Conservation (phyloP, 2,329 filamentous ascomycete genomes). For the Elsinoe necatrix region DNA sequence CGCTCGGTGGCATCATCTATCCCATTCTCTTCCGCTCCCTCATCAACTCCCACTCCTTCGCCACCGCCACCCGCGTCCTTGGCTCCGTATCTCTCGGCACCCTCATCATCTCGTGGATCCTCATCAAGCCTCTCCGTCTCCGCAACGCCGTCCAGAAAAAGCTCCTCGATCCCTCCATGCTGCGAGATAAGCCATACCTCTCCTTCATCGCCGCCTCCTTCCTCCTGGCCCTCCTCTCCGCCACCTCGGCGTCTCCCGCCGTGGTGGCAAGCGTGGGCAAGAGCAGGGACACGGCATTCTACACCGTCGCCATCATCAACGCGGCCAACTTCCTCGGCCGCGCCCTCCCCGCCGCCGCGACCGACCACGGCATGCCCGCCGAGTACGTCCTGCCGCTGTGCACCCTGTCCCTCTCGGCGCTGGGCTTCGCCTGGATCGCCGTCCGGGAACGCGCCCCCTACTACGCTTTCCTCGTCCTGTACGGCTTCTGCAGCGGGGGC, state of each 20-base stretch:
- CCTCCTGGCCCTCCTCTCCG: background rate
- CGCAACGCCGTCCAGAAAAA: background rate
- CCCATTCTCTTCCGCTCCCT: conserved; percentile 4
- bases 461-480: conserved; percentile 11
- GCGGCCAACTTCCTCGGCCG: conserved; percentile 10
- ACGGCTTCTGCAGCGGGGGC: conserved; percentile 4
- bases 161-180: background rate
- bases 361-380: background rate
- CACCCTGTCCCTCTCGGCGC: background rate
- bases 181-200: conserved; percentile 3
- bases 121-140: conserved; percentile 12
- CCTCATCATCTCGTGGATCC: background rate
- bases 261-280: background rate
- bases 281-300: background rate
- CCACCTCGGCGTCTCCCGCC: background rate
- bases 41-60: background rate
- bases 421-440: conserved; percentile 12
- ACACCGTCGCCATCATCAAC: conserved; percentile 13
- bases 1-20: conserved; percentile 26
- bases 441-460: background rate
- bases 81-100: background rate
- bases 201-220: conserved; percentile 4
- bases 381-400: background rate
- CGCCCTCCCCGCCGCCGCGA: background rate
- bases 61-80: background rate